These are phyloP conservation scores for Caryocar brasiliense DNA, from an alignment of 441 rosid species.

Conservation along the genomic window DNA sequence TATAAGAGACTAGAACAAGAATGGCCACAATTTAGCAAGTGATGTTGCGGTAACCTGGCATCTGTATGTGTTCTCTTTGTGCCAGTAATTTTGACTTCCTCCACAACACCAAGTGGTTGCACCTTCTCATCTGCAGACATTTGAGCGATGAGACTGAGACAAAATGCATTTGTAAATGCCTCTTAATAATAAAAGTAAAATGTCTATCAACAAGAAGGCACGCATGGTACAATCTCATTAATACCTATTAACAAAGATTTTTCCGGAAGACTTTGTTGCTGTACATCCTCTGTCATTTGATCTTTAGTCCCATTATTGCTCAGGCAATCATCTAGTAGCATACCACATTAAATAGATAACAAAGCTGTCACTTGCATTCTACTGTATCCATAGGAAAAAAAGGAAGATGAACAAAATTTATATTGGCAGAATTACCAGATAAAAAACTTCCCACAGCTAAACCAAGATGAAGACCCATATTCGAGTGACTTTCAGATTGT, in stretches of 20 bases:
- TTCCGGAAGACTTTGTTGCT: slow-evolving; percentile 21
- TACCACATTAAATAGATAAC: no score
- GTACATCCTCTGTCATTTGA: slow-evolving; percentile 14
- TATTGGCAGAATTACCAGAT: slow-evolving; percentile 24
- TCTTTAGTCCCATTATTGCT: slow-evolving; percentile 23
- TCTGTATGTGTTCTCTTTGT: slow-evolving; percentile 51
- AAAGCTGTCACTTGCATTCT: neutral
- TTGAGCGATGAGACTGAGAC: slow-evolving; percentile 9
- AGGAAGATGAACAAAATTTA: neutral
- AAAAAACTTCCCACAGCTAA: slow-evolving; percentile 24
- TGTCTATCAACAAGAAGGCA: neutral
- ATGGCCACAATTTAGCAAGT: no score
- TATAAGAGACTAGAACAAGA: no score
- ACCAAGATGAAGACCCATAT: slow-evolving; percentile 40
- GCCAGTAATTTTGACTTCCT: slow-evolving; percentile 33
- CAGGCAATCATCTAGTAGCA: slow-evolving; percentile 25
- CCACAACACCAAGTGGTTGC: slow-evolving; percentile 25
- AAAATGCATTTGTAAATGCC: slow-evolving; percentile 3
- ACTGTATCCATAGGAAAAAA: neutral
- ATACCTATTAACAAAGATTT: slow-evolving; percentile 28
- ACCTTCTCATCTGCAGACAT: slow-evolving; percentile 39
- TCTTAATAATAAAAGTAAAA: neutral
- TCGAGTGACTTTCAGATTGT: slow-evolving; percentile 25
- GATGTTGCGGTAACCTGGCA: slow-evolving; percentile 67
- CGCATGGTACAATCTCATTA: slow-evolving; percentile 6